Base-by-base conservation (phyloP, 1,284 basidiomycete species). In the Laetiporus sulphureus region DNA sequence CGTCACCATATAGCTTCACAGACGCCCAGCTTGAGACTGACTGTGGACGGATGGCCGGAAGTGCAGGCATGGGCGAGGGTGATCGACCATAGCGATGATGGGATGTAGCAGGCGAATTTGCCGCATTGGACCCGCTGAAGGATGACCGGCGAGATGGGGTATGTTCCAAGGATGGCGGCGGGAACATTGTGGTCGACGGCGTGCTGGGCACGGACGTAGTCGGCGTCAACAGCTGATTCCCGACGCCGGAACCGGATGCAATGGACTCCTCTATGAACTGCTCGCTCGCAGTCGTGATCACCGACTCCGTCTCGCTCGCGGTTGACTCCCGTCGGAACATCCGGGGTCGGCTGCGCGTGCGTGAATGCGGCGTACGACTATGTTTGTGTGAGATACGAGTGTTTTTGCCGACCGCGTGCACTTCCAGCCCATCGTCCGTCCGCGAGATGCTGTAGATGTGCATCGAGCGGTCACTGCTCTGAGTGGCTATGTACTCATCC, bases 401-500 rank as follows among this genome's bases (percentile, higher is more conserved):
- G 59, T 91, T 91, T 64, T 82, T 86, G 32, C 88, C 87, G 4
- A 91, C 73, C 2, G 87, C 81, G 54, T 94, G 90, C 2, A 87
- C 83, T 54, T 93, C 91, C 46, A 93, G 81, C 5, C 69, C 63
- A n/a, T 86, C 85, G 36, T 83, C 76, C 52, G 86, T 86, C 46
- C 77, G 78, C 8, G 77, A 76, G 50, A 94, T 82, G 45, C 75
- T 78, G 63, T 93, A 91, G 49, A 95, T 81, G 56, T 92, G 88
- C 73, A 96, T 91, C 8, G 88, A 83, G 27, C 93, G 77, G 63
- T 96, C 92, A 54, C 85, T 91, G 62, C 87, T 91, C 60, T 96
- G 94, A 0, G 93, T 96, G 2, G 93, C 92, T 50, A 97, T 87
- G 58, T 87, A 96, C 60, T 94, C 89, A 59, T 94, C 92, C 52